phyloP scores from a whole-genome alignment of 176 grass and related monocot species.

The Aegilops tauschii region DNA sequence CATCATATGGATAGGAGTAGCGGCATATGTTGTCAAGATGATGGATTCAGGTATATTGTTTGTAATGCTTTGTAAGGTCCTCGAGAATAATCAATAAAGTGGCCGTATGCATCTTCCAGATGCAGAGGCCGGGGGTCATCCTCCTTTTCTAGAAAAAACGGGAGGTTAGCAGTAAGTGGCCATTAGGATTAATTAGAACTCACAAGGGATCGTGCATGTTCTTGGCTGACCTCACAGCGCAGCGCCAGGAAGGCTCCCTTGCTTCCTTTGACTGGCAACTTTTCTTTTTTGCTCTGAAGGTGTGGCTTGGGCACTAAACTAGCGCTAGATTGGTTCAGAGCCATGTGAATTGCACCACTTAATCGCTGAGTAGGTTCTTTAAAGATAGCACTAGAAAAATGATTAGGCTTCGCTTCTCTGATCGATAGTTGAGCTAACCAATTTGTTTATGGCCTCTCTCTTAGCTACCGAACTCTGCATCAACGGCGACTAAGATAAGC shows the following conservation, averaged over 20 bases:
- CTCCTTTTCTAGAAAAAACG: not conserved
- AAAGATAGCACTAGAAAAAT: not conserved
- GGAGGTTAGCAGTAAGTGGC: not conserved
- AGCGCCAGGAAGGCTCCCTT: constrained; percentile 10
- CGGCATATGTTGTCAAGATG: no score
- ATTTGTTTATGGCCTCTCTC: constrained; percentile 15
- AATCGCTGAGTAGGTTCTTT: constrained; percentile 7
- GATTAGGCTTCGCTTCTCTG: not conserved
- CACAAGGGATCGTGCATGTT: not conserved
- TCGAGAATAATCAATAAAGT: no score
- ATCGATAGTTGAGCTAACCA: not conserved
- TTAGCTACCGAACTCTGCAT: not conserved
- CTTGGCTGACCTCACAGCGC: not conserved
- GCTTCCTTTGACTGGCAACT: constrained; percentile 32
- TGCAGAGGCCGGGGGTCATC: no score
- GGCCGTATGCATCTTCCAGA: no score
- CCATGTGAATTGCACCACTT: constrained; percentile 40
- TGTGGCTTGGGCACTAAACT: constrained; percentile 17
- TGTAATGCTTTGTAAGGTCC: no score
- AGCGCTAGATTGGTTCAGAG: constrained; percentile 8
- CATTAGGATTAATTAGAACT: not conserved
- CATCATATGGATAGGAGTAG: no score
- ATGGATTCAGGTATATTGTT: no score
- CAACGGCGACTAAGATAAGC: constrained; percentile 14
- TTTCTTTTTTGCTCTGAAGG: not conserved